Evolutionary conservation across 495 filamentous ascomycete genomes (phyloP), one percentile per base, ranked within the genome.

Genomic region (Neurospora sublineolata): DNA sequence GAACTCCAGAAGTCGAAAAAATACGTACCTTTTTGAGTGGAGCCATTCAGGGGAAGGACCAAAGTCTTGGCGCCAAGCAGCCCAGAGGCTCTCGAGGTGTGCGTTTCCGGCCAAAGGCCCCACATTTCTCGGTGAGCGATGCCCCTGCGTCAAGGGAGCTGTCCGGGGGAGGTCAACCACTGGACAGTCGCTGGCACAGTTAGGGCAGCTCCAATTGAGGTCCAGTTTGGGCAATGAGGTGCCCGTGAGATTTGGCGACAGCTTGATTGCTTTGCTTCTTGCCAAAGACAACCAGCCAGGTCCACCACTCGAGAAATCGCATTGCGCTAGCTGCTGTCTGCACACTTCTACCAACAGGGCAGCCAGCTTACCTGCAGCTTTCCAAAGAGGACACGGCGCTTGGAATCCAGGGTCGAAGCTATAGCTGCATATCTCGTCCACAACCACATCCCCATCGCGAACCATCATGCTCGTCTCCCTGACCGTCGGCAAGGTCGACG

Each of bases 401-500:
- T 33, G 14, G 9, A 33, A 33, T 60, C 27, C 52, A 60, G 12
- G 52, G 52, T 60, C 52, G 52, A 60, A 60, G 52, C 52, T 33
- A 33, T 64, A 64, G 27, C 27, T 60, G 9, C 52, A 30, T 33
- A 64, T 36, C 23, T 27, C 27, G 20, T 18, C 14, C 5, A 6
- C n/a, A 27, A 3, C 12, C 20, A 60, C 23, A 64, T 64, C 1
- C 27, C 14, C 23, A 64, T 64, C 52, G 52, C 52, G 14, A 64
- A 30, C 42, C 52, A 64, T 64, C 52, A 99, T 98, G 96, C 85
- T 99, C 75, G 90, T 99, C 84, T 98, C 95, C 64, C 89, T 99
- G 79, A 99, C 95, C 58, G 96, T 99, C 79, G 95, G 95, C 84
- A 99, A 99, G 85, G 95, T 99, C 82, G 95, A 99, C 81, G 95